Percentiles rank a stretch among this genome's conserved stretches.
Conservation (phyloP, 2,329 filamentous ascomycete species). For the Epichloe baconii region DNA sequence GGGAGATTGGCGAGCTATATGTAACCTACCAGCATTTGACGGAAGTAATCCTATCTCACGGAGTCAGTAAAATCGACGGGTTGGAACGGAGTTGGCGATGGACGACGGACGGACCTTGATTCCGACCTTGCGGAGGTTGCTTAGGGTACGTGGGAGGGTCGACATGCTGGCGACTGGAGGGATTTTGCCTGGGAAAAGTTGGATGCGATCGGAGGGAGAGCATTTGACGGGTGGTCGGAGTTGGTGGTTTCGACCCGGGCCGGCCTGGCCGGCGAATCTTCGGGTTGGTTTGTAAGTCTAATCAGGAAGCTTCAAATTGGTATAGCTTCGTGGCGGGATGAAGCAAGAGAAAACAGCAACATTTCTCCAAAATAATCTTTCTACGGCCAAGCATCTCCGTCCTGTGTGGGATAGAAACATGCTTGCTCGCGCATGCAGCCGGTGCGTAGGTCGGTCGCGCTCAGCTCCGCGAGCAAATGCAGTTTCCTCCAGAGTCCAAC, state of each 20-base stretch:
- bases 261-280: constrained; percentile 17
- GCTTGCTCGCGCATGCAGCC: constrained; percentile 23
- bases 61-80: constrained; percentile 3
- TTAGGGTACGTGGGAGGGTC: constrained; percentile 72
- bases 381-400: background rate
- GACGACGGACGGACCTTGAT: constrained; percentile 62
- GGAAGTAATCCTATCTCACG: constrained; percentile 60
- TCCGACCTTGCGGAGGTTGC: constrained; percentile 77
- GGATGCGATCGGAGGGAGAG: background rate
- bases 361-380: background rate
- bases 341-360: background rate
- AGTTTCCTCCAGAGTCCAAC: constrained; percentile 19
- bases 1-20: constrained; percentile 2
- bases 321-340: background rate
- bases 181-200: constrained; percentile 6
- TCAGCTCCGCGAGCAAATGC: constrained; percentile 4
- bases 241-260: constrained; percentile 1
- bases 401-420: constrained; percentile 8
- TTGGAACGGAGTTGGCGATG: background rate
- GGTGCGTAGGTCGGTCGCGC: constrained; percentile 17
- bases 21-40: constrained; percentile 76
- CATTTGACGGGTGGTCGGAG: constrained; percentile 5
- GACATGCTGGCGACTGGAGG: constrained; percentile 55
- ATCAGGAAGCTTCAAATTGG: background rate
- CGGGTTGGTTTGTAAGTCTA: constrained; percentile 11